Base-by-base conservation (phyloP, 768 basidiomycete genomes). In the Termitomyces sp. region DNA sequence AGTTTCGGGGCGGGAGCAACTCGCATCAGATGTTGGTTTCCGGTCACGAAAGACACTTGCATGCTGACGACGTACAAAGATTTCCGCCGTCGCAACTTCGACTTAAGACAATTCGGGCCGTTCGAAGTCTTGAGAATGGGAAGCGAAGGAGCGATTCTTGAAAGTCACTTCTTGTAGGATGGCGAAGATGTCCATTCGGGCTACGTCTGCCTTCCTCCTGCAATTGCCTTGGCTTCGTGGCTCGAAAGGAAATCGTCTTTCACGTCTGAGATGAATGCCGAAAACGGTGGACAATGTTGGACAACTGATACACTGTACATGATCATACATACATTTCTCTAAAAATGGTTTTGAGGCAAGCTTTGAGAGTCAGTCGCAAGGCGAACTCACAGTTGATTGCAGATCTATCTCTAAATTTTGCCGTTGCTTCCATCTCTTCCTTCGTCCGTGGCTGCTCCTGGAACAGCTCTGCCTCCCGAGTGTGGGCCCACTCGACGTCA, bases 401-500 rank as follows among this genome's bases (percentile, higher is more conserved):
- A 6, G 63, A 63, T 49, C 28, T 64, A 48, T 61, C 57, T 42
- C 60, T 64, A 33, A 42, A 64, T 35, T 55, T 51, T 38, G 60
- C 54, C 1, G 22, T 62, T 32, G 28, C 50, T 15, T 65, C 58
- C 64, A 62, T 65, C 40, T 55, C 49, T 24, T 61, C 36, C 7
- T 50, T 59, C 11, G 55, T 20, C 35, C 20, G 48, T 18, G 64
- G 64, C 32, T 65, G 64, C 22, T 61, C 55, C 9, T 61, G 58
- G 42, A 65, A 65, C 7, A 65, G 55, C 48, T 65, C 64, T 9
- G 58, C 64, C 44, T 60, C 61, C 1, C 58, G 58, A 16, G 44
- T 52, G 36, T n/a, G 12, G 28, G 45, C 50, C n/a, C 28, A 54
- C 7, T 59, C 35, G 20, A 53, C 35, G 33, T 62, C 55, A 2